Evolutionary conservation across 257 asterid species (phyloP).

Genomic region (Fraxinus pennsylvanica): DNA sequence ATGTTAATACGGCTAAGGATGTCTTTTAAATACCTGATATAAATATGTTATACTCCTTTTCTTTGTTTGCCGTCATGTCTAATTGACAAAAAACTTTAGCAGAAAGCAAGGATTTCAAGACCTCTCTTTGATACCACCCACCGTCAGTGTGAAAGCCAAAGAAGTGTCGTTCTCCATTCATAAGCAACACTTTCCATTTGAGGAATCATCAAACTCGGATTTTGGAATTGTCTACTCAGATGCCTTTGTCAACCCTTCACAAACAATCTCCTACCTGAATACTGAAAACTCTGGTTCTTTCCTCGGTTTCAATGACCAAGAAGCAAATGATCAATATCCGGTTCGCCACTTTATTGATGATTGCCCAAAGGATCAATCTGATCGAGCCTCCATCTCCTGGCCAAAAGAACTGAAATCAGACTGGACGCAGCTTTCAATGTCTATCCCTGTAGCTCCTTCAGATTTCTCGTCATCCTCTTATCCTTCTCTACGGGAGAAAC

Average conservation of each 20-base stretch:
- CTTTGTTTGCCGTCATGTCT: not conserved
- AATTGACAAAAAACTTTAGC: conserved; percentile 21
- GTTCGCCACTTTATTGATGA: conserved; percentile 65
- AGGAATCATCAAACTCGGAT: conserved; percentile 42
- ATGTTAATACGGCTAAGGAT: no score
- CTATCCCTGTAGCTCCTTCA: conserved; percentile 56
- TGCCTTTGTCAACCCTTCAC: conserved; percentile 67
- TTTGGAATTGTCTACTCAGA: conserved; percentile 69
- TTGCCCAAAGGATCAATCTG: conserved; percentile 50
- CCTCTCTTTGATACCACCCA: conserved; percentile 20
- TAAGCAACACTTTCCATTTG: conserved; percentile 46
- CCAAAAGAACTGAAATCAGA: conserved; percentile 45
- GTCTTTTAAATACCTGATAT: no score
- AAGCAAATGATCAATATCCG: conserved; percentile 37
- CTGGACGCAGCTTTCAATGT: conserved; percentile 93
- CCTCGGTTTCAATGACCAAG: conserved; percentile 43
- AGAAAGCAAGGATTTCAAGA: conserved; percentile 61
- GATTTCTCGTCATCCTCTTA: conserved; percentile 62
- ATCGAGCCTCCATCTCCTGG: no score
- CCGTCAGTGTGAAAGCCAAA: no score
- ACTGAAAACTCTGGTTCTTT: conserved; percentile 42
- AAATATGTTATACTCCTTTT: no score
- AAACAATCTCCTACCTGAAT: conserved; percentile 52
- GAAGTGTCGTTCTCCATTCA: conserved; percentile 36
- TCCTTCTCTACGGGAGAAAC: conserved; percentile 34